Conservation (phyloP, 148 eudicot genomes). For the Pharnaceum exiguum region DNA sequence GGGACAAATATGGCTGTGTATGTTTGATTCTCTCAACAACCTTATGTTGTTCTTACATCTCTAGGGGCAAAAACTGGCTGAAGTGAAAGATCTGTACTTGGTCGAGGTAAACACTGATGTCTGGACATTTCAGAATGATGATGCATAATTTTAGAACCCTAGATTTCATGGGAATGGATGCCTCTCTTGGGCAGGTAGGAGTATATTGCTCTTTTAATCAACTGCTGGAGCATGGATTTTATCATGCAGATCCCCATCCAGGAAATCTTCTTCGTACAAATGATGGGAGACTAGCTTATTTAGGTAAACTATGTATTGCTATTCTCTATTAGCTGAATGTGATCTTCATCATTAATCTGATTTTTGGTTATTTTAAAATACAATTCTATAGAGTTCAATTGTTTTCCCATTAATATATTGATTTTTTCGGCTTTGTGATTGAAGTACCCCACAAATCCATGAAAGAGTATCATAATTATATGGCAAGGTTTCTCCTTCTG, state of each 20-base stretch:
- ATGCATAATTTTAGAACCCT: background rate
- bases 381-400: too few species aligned
- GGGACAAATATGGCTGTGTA: background rate
- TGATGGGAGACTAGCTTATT: constrained; percentile 93
- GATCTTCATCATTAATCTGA: background rate
- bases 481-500: too few species aligned
- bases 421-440: background rate
- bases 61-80: constrained; percentile 83
- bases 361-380: background rate
- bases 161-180: background rate
- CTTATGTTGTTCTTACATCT: constrained; percentile 10
- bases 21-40: background rate
- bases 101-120: constrained; percentile 53
- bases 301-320: constrained; percentile 43
- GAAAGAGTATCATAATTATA: too few species aligned
- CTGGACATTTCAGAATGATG: background rate
- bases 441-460: too few species aligned
- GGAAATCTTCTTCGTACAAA: constrained; percentile 88
- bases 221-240: constrained; percentile 92
- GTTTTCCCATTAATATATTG: background rate
- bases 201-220: constrained; percentile 98
- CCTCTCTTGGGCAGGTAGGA: constrained; percentile 57
- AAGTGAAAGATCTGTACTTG: constrained; percentile 86
- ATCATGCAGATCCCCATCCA: constrained; percentile 99
- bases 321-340: background rate